Evolutionary conservation across 1,284 basidiomycete species (phyloP), one percentile per base, ranked within the genome.

Genomic region (Ganoderma meredithae): DNA sequence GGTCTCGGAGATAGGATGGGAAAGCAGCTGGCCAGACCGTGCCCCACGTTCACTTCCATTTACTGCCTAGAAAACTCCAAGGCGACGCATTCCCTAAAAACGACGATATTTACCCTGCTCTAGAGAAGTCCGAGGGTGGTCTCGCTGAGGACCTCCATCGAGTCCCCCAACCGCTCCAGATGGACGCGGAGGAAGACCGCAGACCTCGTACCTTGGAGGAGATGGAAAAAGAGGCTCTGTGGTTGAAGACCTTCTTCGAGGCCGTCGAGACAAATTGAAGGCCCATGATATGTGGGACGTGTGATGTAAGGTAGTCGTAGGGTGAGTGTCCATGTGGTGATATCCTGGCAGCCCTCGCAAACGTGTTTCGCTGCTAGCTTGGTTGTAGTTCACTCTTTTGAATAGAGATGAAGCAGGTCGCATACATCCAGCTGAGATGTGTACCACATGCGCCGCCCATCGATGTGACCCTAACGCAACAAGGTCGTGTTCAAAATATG

Each of bases 31-130:
- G 95, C 0, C 96, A 98, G 82, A 90, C 89, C 5, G 90, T 97
- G 17, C 91, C 95, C 0, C 96, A 97, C 76, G 94, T 97, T 27
- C 96, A 98, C 78, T 92, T 97, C 72, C 96, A 97, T 77, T 81
- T 97, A 39, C 82, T 98, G 12, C 96, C 96, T 27, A 88, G 96
- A 2, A 89, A 89, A 74, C 80, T 84, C 31, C 84, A 86, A 60
- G 90, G 88, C 13, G 92, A 94, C 77, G 80, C 79, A n/a, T 94
- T 90, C 83, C 86, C 85, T 64, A 85, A 49, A 65, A 94, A 93
- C 75, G 95, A 97, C 78, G 85, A 87, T 22, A 82, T 97, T 53
- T 96, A 96, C 79, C 92, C 93, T 1, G 89, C 84, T 2, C 79
- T 97, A 17, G 95, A 96, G 76, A 79, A 80, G 6, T 83, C 88